phyloP scores from a whole-genome alignment of 2,329 filamentous ascomycete species.

The Rhytidhysteron rufulum region DNA sequence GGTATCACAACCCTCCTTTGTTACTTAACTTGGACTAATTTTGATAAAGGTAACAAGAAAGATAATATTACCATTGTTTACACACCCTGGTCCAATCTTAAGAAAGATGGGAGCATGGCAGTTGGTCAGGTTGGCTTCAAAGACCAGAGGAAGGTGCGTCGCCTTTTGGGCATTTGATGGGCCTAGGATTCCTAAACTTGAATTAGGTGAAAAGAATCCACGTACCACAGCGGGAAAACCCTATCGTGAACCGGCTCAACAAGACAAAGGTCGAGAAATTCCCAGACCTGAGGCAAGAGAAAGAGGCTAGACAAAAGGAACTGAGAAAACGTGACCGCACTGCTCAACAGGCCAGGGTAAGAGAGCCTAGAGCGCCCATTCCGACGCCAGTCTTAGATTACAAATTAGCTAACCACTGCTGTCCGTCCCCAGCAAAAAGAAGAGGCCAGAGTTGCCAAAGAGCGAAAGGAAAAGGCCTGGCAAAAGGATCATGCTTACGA shows the following conservation, averaged over 20 bases:
- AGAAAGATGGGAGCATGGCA: slow-evolving; percentile 94
- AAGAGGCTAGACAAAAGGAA: slow-evolving; percentile 69
- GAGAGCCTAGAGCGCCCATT: slow-evolving; percentile 11
- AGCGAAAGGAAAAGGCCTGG: slow-evolving; percentile 85
- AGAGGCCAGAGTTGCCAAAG: slow-evolving; percentile 67
- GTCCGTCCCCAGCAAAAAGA: slow-evolving; percentile 62
- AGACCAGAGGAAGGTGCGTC: slow-evolving; percentile 64
- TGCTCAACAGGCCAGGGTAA: slow-evolving; percentile 58
- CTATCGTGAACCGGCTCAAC: slow-evolving; percentile 94
- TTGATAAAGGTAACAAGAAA: slow-evolving; percentile 75
- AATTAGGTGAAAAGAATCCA: slow-evolving; percentile 72
- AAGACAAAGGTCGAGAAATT: slow-evolving; percentile 90
- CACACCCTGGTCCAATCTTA: slow-evolving; percentile 94
- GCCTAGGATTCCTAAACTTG: slow-evolving; percentile 5
- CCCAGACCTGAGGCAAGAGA: slow-evolving; percentile 78
- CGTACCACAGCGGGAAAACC: slow-evolving; percentile 76
- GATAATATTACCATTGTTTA: slow-evolving; percentile 97
- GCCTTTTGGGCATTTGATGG: background rate
- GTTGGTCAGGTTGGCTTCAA: slow-evolving; percentile 94
- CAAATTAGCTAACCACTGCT: too few relatives aligned
- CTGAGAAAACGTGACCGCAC: slow-evolving; percentile 69
- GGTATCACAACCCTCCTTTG: slow-evolving; percentile 45
- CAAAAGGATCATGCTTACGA: slow-evolving; percentile 98
- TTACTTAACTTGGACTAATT: background rate
- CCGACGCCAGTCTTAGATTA: background rate